Evolutionary conservation across 106 monocot genomes (phyloP).

Genomic region (Posidonia australis): DNA sequence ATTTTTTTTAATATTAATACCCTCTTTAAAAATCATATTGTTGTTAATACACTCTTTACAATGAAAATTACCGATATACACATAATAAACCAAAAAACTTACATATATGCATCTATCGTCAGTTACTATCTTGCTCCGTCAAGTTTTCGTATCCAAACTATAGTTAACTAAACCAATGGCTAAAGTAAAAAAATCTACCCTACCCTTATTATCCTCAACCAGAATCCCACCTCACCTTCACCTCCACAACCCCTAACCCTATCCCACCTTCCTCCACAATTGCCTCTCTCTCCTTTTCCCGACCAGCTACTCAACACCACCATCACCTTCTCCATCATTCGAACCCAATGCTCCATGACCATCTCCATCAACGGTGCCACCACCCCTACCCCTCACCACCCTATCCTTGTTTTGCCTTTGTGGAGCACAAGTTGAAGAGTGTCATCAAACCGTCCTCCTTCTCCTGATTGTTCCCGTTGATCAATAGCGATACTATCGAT

Average conservation of each 20-base stretch:
- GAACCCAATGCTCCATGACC: constrained; percentile 27
- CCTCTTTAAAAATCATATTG: too few species aligned
- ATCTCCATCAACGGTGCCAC: constrained; percentile 37
- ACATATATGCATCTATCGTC: too few species aligned
- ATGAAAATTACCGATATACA: too few species aligned
- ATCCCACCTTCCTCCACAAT: constrained; percentile 52
- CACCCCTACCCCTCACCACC: constrained; percentile 44
- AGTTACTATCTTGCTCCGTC: too few species aligned
- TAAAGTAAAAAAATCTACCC: too few species aligned
- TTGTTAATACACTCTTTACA: too few species aligned
- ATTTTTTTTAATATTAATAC: too few species aligned
- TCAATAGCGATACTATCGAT: constrained; percentile 40
- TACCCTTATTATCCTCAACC: too few species aligned
- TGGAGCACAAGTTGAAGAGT: constrained; percentile 41
- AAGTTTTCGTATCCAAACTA: too few species aligned
- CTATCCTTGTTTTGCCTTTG: constrained; percentile 50
- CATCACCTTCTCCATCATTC: constrained; percentile 50
- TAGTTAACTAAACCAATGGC: too few species aligned
- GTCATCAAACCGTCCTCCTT: constrained; percentile 73
- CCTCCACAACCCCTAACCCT: constrained; percentile 68
- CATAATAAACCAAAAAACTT: too few species aligned
- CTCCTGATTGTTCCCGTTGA: constrained; percentile 33
- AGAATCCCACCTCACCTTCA: constrained; percentile 63
- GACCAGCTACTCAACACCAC: constrained; percentile 46
- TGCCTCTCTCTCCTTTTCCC: constrained; percentile 35